A percentile compares a stretch with the other conserved stretches of the same genome.
Evolutionary conservation across 1,139 yeast genomes (phyloP).

Genomic region (Pichia sp.): DNA sequence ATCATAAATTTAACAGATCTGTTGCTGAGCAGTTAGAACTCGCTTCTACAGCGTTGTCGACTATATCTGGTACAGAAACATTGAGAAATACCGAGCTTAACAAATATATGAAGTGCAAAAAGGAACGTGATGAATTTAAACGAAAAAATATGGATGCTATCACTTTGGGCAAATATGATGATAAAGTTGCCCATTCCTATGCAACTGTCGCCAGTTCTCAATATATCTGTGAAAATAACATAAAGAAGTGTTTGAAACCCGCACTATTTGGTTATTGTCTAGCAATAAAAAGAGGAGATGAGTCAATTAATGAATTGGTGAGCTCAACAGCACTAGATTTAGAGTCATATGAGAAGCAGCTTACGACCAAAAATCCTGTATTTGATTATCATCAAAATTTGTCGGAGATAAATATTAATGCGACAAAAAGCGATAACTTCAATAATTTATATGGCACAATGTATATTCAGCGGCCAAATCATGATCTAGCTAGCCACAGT

Average conservation of each 20-base stretch:
- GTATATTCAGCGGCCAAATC: not conserved
- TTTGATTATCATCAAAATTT: constrained; percentile 6
- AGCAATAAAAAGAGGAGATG: not conserved
- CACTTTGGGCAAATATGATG: constrained; percentile 4
- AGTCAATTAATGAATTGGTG: not conserved
- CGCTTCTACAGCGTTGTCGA: constrained; percentile 5
- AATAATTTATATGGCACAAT: not conserved
- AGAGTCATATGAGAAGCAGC: constrained; percentile 4
- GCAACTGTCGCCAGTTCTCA: constrained; percentile 8
- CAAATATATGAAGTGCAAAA: constrained; percentile 7
- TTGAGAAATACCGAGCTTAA: constrained; percentile 8
- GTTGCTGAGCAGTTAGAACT: constrained; percentile 8
- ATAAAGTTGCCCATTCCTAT: constrained; percentile 5
- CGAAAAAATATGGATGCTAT: constrained; percentile 11
- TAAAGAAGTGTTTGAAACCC: constrained; percentile 11
- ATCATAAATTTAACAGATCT: constrained; percentile 5
- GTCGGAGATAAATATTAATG: not conserved
- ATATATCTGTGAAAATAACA: constrained; percentile 7
- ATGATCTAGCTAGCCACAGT: not conserved
- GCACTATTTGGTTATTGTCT: constrained; percentile 7
- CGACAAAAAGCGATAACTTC: not conserved
- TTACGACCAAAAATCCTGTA: not conserved
- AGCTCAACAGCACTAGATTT: constrained; percentile 5
- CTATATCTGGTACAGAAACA: constrained; percentile 1
- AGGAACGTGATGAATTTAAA: constrained; percentile 5